Evolutionary conservation across 176 grass and related monocot genomes (phyloP), one percentile per base, ranked within the genome.

Genomic region (Alopecurus myosuroides): DNA sequence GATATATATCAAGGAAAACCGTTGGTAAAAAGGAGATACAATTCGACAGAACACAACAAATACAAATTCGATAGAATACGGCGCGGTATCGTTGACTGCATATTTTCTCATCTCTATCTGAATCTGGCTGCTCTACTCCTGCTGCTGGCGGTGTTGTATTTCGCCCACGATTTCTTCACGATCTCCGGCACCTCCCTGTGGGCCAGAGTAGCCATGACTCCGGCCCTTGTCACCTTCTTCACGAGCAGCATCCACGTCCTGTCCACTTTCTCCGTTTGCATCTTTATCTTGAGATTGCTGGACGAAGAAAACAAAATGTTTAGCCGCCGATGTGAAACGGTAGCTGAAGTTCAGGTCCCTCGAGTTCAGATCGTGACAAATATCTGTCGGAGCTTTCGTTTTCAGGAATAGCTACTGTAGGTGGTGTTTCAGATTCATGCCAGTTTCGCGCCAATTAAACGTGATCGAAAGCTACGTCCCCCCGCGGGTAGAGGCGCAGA

Each of bases 271-370:
- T 85, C 80, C 28, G 50, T 66, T 53, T 85, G 61, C 58, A 85
- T 84, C 79, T 86, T 92, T 36, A n/a, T 68, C 76, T 90, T 94
- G 68, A 97, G 88, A n/a, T 91, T 83, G 55, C 91, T 96, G 91
- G 35, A 37, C 20, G 6, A 15, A 20, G 5, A 12, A 13, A 45
- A 36, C 11, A 11, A 62, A 33, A 28, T 14, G 25, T 17, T 17
- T 63, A 63, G 57, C 57, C 15, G 57, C 25, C 57, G 26, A 30
- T 15, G 57, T 60, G 25, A 60, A 60, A 60, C 11, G 10, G 55
- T 26, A 2, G n/a, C 10, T 58, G 58, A 62, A 62, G 1, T 62
- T 63, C 60, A 63, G 28, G 60, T 63, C 6, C 31, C 6, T 31
- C 17, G 8, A 2, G 28, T 56, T 62, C 12, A 63, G 28, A 63